phyloP scores from a whole-genome alignment of 306 rosid genomes.

The Luffa acutangula region DNA sequence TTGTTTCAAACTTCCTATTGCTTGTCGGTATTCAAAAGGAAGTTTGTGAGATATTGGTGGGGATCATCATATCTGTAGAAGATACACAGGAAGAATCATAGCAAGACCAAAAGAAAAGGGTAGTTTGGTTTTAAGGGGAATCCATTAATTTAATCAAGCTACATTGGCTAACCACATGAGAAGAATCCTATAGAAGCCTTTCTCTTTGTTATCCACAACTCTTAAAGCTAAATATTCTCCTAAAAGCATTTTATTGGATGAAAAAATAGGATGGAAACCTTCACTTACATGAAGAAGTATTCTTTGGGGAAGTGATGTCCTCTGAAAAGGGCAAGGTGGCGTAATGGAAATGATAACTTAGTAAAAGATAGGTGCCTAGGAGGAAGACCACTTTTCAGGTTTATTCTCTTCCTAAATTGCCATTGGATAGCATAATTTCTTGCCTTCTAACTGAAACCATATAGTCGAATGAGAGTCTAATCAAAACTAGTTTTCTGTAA shows the following conservation, averaged over 20 bases:
- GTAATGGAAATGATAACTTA: neutral
- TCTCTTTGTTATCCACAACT: neutral
- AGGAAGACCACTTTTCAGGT: neutral
- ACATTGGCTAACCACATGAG: neutral
- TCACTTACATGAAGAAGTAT: neutral
- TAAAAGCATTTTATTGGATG: neutral
- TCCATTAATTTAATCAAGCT: neutral
- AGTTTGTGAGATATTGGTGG: neutral
- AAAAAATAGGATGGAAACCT: neutral
- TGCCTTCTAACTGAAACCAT: neutral
- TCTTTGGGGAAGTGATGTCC: neutral
- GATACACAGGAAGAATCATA: neutral
- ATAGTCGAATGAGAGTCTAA: neutral
- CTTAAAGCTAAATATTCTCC: neutral
- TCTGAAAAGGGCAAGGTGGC: neutral
- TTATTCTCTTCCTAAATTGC: neutral
- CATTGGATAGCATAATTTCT: neutral
- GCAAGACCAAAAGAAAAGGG: neutral
- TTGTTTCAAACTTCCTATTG: neutral
- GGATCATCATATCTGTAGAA: neutral
- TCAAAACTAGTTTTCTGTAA: neutral
- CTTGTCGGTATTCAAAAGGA: neutral
- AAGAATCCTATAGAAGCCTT: neutral
- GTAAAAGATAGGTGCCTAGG: neutral
- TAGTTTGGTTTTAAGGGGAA: neutral